Evolutionary conservation across 495 filamentous ascomycete species (phyloP).

Genomic region (Daldinia caldariorum): DNA sequence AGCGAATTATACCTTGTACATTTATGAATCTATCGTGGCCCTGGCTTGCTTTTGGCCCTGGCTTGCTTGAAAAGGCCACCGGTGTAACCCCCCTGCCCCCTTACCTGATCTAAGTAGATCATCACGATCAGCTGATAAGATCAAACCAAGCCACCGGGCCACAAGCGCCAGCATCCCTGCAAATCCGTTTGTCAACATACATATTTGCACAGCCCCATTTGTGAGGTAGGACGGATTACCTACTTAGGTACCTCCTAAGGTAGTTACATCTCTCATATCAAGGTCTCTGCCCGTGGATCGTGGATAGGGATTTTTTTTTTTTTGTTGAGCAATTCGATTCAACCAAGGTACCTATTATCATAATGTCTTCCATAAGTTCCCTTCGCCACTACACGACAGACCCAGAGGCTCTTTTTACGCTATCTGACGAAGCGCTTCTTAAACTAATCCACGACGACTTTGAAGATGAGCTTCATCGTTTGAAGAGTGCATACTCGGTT

Average conservation of each 20-base stretch:
- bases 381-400: background rate
- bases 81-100: background rate
- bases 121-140: too few species aligned
- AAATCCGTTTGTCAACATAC: too few species aligned
- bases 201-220: conserved; percentile 2
- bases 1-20: too few species aligned
- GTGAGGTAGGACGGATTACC: background rate
- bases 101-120: background rate
- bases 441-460: conserved; percentile 27
- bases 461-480: conserved; percentile 32
- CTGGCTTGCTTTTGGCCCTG: too few species aligned
- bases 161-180: too few species aligned
- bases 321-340: too few species aligned
- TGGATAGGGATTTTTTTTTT: too few species aligned
- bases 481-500: conserved; percentile 37
- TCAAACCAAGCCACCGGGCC: too few species aligned
- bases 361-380: conserved; percentile 7
- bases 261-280: background rate
- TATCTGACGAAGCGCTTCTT: conserved; percentile 31
- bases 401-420: conserved; percentile 23
- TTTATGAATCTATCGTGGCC: too few species aligned
- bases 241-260: too few species aligned
- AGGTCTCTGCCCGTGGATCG: background rate
- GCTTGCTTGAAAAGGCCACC: too few species aligned
- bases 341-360: background rate